These are phyloP conservation scores for Apiotrichum domesticum DNA, from an alignment of 1,284 basidiomycete species.

Conservation along the genomic window DNA sequence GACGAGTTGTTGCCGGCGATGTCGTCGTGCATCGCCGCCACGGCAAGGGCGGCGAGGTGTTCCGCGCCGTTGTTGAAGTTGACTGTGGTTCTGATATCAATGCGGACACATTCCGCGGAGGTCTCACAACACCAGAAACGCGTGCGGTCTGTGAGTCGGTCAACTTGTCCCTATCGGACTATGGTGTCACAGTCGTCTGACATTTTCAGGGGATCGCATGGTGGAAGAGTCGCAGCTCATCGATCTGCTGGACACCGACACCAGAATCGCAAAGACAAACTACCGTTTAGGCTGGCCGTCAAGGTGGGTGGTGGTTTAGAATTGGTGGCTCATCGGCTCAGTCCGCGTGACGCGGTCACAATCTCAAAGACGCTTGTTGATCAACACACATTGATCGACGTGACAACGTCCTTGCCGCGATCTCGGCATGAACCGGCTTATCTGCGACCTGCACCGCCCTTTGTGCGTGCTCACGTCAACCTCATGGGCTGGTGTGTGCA, in stretches of 20 bases:
- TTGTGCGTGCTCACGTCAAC: slow-evolving; percentile 82
- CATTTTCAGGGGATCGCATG: slow-evolving; percentile 69
- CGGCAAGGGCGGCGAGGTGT: slow-evolving; percentile 62
- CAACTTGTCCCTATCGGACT: background rate
- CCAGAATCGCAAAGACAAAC: slow-evolving; percentile 79
- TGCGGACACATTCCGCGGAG: slow-evolving; percentile 73
- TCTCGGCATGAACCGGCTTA: slow-evolving; percentile 86
- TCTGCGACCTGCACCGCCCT: slow-evolving; percentile 86
- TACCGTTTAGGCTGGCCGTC: slow-evolving; percentile 95
- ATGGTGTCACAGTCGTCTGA: background rate
- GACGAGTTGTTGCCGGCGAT: slow-evolving; percentile 36
- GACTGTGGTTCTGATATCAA: slow-evolving; percentile 59
- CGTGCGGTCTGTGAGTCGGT: slow-evolving; percentile 58
- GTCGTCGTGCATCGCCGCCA: slow-evolving; percentile 48
- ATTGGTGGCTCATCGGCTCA: slow-evolving; percentile 40
- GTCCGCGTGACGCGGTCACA: slow-evolving; percentile 85
- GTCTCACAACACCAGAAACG: slow-evolving; percentile 76
- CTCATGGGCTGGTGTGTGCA: slow-evolving; percentile 92
- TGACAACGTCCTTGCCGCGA: slow-evolving; percentile 91
- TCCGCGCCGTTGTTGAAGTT: slow-evolving; percentile 76
- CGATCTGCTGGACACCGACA: slow-evolving; percentile 79
- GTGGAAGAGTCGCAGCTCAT: slow-evolving; percentile 78
- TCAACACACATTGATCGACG: slow-evolving; percentile 75
- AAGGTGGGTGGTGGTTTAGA: slow-evolving; percentile 56
- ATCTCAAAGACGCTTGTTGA: slow-evolving; percentile 81